phyloP scores from a whole-genome alignment of 345 rosid genomes.

The Cardamine chenopodiifolia region DNA sequence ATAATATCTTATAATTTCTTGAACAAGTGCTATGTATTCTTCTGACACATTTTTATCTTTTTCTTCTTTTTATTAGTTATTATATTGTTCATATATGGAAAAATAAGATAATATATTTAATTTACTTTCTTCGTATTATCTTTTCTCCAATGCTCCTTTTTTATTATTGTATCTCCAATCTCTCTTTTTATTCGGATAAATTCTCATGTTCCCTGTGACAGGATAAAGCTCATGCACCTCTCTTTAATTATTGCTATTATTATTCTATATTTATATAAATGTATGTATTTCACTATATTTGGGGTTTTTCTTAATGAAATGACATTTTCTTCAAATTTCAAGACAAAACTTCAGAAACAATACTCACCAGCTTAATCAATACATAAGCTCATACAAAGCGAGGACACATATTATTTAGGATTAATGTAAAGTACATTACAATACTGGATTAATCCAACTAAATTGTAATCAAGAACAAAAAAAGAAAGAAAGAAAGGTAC shows the following conservation, averaged over 20 bases:
- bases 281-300: neutral
- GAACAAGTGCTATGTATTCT: constrained; percentile 61
- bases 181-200: constrained; percentile 53
- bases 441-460: neutral
- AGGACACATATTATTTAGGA: neutral
- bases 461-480: neutral
- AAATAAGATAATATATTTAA: constrained; percentile 14
- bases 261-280: constrained; percentile 9
- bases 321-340: neutral
- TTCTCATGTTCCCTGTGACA: constrained; percentile 72
- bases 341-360: constrained; percentile 8
- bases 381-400: neutral
- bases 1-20: constrained; percentile 16
- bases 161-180: constrained; percentile 17
- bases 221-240: constrained; percentile 44
- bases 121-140: constrained; percentile 32
- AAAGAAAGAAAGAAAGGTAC: neutral
- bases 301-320: neutral
- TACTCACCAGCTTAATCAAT: constrained; percentile 13
- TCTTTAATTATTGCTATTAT: constrained; percentile 37
- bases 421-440: neutral
- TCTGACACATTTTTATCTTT: constrained; percentile 66
- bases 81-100: constrained; percentile 32
- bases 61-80: constrained; percentile 9
- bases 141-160: constrained; percentile 36